Evolutionary conservation across 208 protist species (phyloP), one percentile per base, ranked within the genome.

Genomic region (Chromosphaera perkinsii): DNA sequence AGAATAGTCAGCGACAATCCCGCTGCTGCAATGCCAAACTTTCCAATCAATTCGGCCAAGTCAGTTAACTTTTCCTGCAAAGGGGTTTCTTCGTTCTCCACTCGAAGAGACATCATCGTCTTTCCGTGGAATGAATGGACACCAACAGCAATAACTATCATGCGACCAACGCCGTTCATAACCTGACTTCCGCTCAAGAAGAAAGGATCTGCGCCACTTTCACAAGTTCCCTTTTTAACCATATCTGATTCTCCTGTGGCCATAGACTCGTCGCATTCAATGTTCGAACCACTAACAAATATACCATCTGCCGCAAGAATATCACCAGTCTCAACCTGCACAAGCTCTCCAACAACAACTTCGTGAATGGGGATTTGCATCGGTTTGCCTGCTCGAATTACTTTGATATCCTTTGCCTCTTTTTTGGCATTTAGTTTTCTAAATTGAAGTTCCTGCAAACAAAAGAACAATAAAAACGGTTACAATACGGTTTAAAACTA

Each of bases 251-350:
- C 66, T 54, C 66, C 66, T n/a, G 66, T 71, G 3, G 66, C 66
- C 9, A 26, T 54, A 63, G 47, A 59, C 52, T 71, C 66, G 31
- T 71, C 66, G 36, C 66, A 71, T 22, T 56, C 45, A 48, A 71
- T 26, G 42, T 51, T 71, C 10, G 49, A 54, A 12, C 61, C 45
- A 27, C 20, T 4, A 17, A 69, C 31, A n/a, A 69, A 42, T 24
- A 61, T 33, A 14, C 88, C 91, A 73, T 98, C 95, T 59, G 91
- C 92, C n/a, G 78, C 81, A 9, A 97, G 59, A 58, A 89, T 69
- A 77, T 95, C 91, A 36, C 94, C 95, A 5, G 63, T 69, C n/a
- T 59, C 66, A 22, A 71, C 33, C 1, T 62, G 24, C 12, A 59
- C n/a, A 12, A 62, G 1, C 26, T 59, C 49, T 35, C 51, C 43